Evolutionary conservation across 768 basidiomycete genomes (phyloP).

Genomic region (Tylopilus sp.): DNA sequence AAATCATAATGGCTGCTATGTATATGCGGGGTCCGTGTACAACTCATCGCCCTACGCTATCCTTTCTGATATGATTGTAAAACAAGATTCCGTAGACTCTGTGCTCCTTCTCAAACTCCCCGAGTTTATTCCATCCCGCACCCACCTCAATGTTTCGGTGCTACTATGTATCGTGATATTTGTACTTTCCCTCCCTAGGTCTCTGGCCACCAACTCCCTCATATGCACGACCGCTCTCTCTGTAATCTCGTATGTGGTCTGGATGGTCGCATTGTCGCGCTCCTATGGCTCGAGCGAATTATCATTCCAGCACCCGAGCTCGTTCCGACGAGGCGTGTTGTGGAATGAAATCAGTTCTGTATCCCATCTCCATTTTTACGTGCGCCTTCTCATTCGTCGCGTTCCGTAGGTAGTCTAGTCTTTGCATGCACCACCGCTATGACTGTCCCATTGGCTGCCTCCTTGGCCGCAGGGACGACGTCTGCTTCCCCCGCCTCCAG

Average conservation of each 20-base stretch:
- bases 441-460: conserved; percentile 63
- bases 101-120: conserved; percentile 47
- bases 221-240: conserved; percentile 60
- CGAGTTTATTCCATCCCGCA: conserved; percentile 27
- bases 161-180: conserved; percentile 41
- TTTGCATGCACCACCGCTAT: conserved; percentile 66
- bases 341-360: conserved; percentile 67
- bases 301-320: conserved; percentile 31
- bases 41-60: background rate
- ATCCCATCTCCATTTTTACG: background rate
- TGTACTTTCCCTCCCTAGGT: conserved; percentile 52
- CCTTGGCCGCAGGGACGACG: conserved; percentile 43
- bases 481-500: conserved; percentile 28
- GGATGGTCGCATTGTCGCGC: conserved; percentile 54
- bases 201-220: conserved; percentile 51
- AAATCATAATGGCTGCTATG: conserved; percentile 51
- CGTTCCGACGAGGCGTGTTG: conserved; percentile 43
- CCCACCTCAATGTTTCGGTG: conserved; percentile 41
- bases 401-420: conserved; percentile 45
- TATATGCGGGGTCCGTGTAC: conserved; percentile 61
- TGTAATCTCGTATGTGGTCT: conserved; percentile 53
- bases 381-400: conserved; percentile 1
- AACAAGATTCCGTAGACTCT: conserved; percentile 53
- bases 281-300: conserved; percentile 48
- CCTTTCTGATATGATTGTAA: conserved; percentile 10